A percentile compares a stretch with the other conserved stretches of the same genome.
Evolutionary conservation across 345 rosid genomes (phyloP).

Genomic region (Populus tremula): DNA sequence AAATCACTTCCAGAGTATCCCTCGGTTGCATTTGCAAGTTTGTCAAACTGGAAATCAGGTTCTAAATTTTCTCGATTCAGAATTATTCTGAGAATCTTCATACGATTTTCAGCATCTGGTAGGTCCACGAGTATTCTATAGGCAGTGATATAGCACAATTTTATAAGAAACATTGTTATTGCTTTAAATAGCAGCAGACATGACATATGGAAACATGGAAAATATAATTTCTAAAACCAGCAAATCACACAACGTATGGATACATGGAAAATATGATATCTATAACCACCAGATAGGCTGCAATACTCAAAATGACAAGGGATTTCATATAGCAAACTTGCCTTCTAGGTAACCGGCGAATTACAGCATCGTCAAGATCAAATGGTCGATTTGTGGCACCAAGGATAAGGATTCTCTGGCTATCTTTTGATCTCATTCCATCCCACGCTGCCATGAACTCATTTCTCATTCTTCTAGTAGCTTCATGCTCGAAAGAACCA

Average conservation of each 20-base stretch:
- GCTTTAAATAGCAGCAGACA: background rate
- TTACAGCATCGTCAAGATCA: constrained; percentile 98
- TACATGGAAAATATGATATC: background rate
- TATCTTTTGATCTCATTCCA: constrained; percentile 91
- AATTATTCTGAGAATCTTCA: constrained; percentile 78
- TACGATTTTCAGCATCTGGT: constrained; percentile 85
- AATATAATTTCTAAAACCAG: background rate
- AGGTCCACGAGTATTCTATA: constrained; percentile 88
- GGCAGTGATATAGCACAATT: constrained; percentile 13
- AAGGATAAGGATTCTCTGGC: constrained; percentile 91
- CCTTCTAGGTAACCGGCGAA: constrained; percentile 98
- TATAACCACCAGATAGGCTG: background rate
- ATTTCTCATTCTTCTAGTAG: constrained; percentile 97
- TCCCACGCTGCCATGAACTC: constrained; percentile 99
- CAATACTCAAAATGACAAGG: background rate
- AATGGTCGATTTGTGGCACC: constrained; percentile 99
- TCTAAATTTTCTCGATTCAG: constrained; percentile 69
- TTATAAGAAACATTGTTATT: constrained; percentile 10
- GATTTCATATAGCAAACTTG: constrained; percentile 22
- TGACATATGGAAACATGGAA: background rate
- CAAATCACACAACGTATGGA: background rate
- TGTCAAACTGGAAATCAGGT: constrained; percentile 49
- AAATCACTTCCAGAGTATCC: constrained; percentile 99
- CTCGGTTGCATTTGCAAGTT: constrained; percentile 81
- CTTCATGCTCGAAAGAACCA: constrained; percentile 89